Base-by-base conservation (phyloP, 2,329 filamentous ascomycete species). In the Hymenoscyphus repandus region DNA sequence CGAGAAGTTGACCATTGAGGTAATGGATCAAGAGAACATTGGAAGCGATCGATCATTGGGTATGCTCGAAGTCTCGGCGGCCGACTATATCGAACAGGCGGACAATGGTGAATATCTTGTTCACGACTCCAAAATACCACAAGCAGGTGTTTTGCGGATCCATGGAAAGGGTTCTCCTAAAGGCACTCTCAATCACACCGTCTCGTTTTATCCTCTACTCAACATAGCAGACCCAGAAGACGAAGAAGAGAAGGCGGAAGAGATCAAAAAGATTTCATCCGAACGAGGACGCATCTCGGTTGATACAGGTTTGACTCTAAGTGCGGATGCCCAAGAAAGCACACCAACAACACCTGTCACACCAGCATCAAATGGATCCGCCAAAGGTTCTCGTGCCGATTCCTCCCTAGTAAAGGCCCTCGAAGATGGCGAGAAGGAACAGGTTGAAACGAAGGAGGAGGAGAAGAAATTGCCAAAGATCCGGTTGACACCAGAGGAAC, bases 11-110 rank as follows among this genome's bases (percentile, higher is more conserved):
- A 83, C 84, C 1, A 72, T 99, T 15, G 93, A 99, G 68, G 90
- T 97, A 58, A 96, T 99, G 92, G 93, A 99, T 62, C 83, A 93
- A 54, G 93, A 99, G 70, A 91, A 84, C 60, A 78, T 97, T 64
- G 89, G 89, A 62, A 93, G 90, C 66, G 93, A 99, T 68, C 86
- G 93, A 50, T 87, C 87, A 38, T 78, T 99, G 32, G 93, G 93
- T 47, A 77, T 86, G 49, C 72, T 93, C 15, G 91, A 97, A 59
- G 70, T 96, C 22, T 75, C 80, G 47, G 84, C 86, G 7, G 75
- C 83, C 15, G 89, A 97, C 56, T 97, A 88, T 66, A 79, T 97
- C 55, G 71, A 73, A 5, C 83, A 96, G 66, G 83, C 81, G 44
- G 86, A 91, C 32, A 81, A 79, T 58, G 93, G 90, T 51, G 88